Conservation (phyloP, 139 green algal species). For the Chlorella sp. region DNA sequence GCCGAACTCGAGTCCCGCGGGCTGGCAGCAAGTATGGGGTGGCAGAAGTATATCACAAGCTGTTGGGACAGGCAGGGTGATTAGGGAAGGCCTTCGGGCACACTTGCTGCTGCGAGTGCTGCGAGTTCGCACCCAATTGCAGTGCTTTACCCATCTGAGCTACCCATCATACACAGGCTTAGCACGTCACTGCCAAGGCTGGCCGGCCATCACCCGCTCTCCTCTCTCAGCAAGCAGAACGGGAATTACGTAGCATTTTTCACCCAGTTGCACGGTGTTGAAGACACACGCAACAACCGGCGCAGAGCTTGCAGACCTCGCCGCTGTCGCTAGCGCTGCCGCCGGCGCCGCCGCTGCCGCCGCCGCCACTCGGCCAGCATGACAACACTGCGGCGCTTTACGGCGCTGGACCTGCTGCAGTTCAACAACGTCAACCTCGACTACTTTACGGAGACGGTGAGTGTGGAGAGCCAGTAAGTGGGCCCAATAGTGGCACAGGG, state of each 20-base stretch:
- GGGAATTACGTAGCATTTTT: not conserved
- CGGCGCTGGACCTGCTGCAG: constrained; percentile 90
- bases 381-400: constrained; percentile 92
- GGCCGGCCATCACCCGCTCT: not conserved
- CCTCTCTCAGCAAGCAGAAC: not conserved
- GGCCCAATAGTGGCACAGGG: no score
- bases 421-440: constrained; percentile 99
- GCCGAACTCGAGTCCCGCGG: no score
- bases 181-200: not conserved
- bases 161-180: no score
- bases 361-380: constrained; percentile 59
- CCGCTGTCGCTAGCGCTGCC: not conserved
- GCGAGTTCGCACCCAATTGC: not conserved
- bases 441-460: constrained; percentile 95
- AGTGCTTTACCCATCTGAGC: not conserved
- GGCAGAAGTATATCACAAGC: no score
- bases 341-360: constrained; percentile 10
- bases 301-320: not conserved
- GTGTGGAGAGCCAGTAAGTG: not conserved
- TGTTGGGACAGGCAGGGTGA: no score
- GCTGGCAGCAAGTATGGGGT: no score
- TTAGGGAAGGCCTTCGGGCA: no score
- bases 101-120: no score
- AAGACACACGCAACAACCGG: not conserved
- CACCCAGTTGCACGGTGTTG: not conserved